Conservation (phyloP, 331 rosid genomes). For the Spiraea crenata region DNA sequence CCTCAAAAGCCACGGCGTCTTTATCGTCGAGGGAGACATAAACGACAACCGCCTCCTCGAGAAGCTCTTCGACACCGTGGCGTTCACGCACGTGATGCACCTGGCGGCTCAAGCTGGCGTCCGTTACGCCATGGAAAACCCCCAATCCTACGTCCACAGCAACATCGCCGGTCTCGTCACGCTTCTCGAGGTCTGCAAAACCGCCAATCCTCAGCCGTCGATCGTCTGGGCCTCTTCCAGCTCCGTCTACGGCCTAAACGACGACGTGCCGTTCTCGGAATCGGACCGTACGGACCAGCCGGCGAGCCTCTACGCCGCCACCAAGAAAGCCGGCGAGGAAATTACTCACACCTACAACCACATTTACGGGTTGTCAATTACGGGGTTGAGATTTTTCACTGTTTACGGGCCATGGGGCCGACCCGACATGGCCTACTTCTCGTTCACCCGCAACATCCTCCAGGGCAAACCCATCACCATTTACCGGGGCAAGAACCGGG, state of each 20-base stretch:
- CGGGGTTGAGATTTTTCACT: conserved; percentile 77
- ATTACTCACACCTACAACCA: conserved; percentile 91
- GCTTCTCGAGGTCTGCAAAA: conserved; percentile 67
- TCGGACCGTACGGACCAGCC: conserved; percentile 82
- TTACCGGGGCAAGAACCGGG: conserved; percentile 72
- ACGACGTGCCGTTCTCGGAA: conserved; percentile 69
- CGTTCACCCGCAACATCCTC: conserved; percentile 72
- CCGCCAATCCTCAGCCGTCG: conserved; percentile 81
- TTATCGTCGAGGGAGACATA: conserved; percentile 68
- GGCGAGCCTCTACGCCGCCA: conserved; percentile 81
- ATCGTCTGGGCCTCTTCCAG: conserved; percentile 97
- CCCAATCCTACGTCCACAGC: conserved; percentile 79
- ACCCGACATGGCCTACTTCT: conserved; percentile 92
- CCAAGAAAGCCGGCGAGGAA: conserved; percentile 95
- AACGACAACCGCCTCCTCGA: conserved; percentile 66
- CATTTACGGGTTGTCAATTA: conserved; percentile 73
- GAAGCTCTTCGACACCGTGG: conserved; percentile 77
- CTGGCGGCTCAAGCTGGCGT: conserved; percentile 93
- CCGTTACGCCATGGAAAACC: conserved; percentile 88
- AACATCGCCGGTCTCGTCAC: conserved; percentile 86
- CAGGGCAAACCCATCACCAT: conserved; percentile 86
- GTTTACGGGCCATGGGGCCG: conserved; percentile 95
- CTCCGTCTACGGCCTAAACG: conserved; percentile 84
- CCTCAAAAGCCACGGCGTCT: conserved; percentile 43
- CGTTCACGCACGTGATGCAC: conserved; percentile 87